A percentile compares a stretch with the other conserved stretches of the same genome.
phyloP scores from a whole-genome alignment of 441 rosid genomes.

The Daphne laureola region DNA sequence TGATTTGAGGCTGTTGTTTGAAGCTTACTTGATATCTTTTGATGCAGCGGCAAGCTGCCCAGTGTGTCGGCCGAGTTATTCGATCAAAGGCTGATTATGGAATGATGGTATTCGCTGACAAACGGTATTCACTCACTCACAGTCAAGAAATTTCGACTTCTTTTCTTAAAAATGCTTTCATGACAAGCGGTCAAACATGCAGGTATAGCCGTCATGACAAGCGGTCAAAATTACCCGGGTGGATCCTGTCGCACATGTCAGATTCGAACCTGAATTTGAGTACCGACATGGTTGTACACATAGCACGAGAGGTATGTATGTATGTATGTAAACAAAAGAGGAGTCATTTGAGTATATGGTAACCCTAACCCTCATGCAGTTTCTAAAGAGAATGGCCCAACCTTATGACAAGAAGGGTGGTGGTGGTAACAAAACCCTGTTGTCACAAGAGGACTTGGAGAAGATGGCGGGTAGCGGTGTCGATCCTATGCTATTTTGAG shows the following conservation, averaged over 20 bases:
- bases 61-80: constrained; percentile 95
- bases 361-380: constrained; percentile 42
- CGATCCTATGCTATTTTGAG: constrained; percentile 44
- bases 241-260: constrained; percentile 84
- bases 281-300: constrained; percentile 96
- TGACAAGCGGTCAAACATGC: too few species aligned
- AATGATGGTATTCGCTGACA: constrained; percentile 98
- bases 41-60: constrained; percentile 96
- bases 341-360: too few species aligned
- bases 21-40: constrained; percentile 7
- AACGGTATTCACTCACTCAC: too few species aligned
- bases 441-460: constrained; percentile 83
- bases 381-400: constrained; percentile 93
- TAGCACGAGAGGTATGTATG: constrained; percentile 97
- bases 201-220: constrained; percentile 97
- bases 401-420: constrained; percentile 73
- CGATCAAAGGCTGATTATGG: constrained; percentile 98
- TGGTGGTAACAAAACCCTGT: constrained; percentile 48
- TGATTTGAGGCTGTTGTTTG: constrained; percentile 9
- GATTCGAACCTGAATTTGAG: constrained; percentile 88
- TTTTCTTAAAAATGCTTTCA: too few species aligned
- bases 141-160: too few species aligned
- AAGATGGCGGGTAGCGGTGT: constrained; percentile 56
- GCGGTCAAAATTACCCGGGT: constrained; percentile 87
- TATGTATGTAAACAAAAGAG: too few species aligned